phyloP scores from a whole-genome alignment of 352 stramenopile species.

The Phytophthora sp. region DNA sequence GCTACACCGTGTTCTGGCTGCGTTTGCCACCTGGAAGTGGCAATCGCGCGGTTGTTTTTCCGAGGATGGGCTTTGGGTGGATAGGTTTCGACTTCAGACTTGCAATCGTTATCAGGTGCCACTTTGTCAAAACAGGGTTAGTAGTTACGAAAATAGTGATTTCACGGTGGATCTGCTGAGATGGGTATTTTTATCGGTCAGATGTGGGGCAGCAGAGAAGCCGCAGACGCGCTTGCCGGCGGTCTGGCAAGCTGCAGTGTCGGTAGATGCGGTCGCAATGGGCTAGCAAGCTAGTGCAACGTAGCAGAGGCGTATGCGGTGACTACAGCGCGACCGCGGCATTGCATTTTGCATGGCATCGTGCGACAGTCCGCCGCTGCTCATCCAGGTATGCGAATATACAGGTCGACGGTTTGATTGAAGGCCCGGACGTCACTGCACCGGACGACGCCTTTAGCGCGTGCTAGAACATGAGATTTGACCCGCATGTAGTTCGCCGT shows the following conservation, averaged over 20 bases:
- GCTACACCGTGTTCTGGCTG: background rate
- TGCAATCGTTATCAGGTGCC: background rate
- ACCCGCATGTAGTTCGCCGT: background rate
- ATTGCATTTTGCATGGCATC: too few species aligned
- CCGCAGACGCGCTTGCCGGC: background rate
- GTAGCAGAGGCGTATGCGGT: too few species aligned
- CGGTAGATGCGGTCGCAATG: too few species aligned
- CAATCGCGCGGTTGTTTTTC: background rate
- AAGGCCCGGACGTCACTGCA: background rate
- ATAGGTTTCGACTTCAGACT: background rate
- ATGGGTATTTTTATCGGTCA: slow-evolving; percentile 38
- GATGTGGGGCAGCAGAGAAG: slow-evolving; percentile 13
- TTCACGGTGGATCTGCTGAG: slow-evolving; percentile 5
- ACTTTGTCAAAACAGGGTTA: slow-evolving; percentile 24
- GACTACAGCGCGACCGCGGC: too few species aligned
- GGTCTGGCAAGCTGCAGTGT: too few species aligned
- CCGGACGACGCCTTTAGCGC: background rate
- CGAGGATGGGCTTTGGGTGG: background rate
- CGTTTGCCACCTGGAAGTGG: slow-evolving; percentile 1
- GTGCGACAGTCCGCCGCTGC: slow-evolving; percentile 11
- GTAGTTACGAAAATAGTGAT: slow-evolving; percentile 7
- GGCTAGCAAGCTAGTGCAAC: too few species aligned
- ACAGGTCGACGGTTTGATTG: background rate
- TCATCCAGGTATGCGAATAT: slow-evolving; percentile 22
- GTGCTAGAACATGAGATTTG: background rate